Evolutionary conservation across 2,329 filamentous ascomycete genomes (phyloP), one percentile per base, ranked within the genome.

Genomic region (Talaromyces sp.): DNA sequence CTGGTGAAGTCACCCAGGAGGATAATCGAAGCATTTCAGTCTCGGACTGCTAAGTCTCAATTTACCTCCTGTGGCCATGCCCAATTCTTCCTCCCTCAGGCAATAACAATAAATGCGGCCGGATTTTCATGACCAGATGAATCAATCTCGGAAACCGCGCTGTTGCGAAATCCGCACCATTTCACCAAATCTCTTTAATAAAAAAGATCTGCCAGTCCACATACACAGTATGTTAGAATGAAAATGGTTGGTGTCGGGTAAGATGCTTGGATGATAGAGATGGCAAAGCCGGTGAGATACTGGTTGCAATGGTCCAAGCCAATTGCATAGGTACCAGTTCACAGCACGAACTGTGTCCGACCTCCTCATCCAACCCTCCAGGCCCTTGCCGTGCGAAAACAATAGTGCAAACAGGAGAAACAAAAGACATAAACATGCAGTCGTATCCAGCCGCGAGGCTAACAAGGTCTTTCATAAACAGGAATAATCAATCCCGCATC

Each of bases 361-460:
- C 3, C 24, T 45, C 22, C 7, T 43, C 22, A 31, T 39, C 37
- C 22, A 13, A 11, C 14, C 35, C 39, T 10, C 24, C 22, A 45
- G 2, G n/a, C 3, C 56, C 7, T n/a, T 11, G 22, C 56, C 60
- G 48, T 54, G 33, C 47, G 48, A 41, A 33, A 54, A 33, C 39
- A 57, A 19, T 35, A 63, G 19, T 41, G 48, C 47, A 70, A 73
- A 74, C 72, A 68, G 65, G 70, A 72, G 71, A 76, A 75, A 65
- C 62, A 65, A 74, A 73, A 69, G 69, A 52, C 71, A 72, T 63
- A 70, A 72, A 72, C 73, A 75, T 78, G 77, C 76, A 73, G 74
- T 77, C 76, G 75, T 78, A 77, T 78, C 77, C 76, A 73, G 80
- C 80, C 80, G 79, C 71, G 80, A 82, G 80, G 80, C 80, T 75